Evolutionary conservation across 208 protist species (phyloP).

Genomic region (Herpetomonas tarakana): DNA sequence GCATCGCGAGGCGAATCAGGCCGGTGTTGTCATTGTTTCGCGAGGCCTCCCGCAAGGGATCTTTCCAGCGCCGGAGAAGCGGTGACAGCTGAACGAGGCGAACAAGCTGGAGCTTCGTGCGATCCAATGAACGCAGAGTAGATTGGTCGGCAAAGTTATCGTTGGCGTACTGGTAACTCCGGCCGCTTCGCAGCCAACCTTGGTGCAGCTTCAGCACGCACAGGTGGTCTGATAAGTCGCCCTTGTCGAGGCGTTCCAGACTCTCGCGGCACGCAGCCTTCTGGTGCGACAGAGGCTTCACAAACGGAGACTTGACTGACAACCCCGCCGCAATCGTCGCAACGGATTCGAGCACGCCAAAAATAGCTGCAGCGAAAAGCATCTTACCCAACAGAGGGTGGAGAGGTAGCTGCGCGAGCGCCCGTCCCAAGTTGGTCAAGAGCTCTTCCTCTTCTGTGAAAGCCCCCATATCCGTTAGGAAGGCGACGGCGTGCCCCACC

Average conservation of each 20-base stretch:
- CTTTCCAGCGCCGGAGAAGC: constrained; percentile 43
- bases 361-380: constrained; percentile 83
- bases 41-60: constrained; percentile 40
- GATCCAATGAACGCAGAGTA: constrained; percentile 72
- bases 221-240: constrained; percentile 74
- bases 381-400: constrained; percentile 91
- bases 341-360: constrained; percentile 85
- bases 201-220: constrained; percentile 60
- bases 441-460: constrained; percentile 67
- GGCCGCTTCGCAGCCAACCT: constrained; percentile 63
- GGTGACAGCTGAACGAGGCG: constrained; percentile 64
- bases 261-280: constrained; percentile 31
- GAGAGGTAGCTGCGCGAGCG: constrained; percentile 80
- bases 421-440: constrained; percentile 76
- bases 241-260: constrained; percentile 50
- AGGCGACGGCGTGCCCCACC: constrained; percentile 60
- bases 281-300: constrained; percentile 63
- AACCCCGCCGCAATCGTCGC: constrained; percentile 86
- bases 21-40: constrained; percentile 67
- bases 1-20: constrained; percentile 63
- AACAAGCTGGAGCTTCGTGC: constrained; percentile 76
- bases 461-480: constrained; percentile 84
- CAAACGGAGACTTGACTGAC: constrained; percentile 78
- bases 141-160: constrained; percentile 72
- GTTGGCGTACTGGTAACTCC: constrained; percentile 51